Base-by-base conservation (phyloP, 2,329 filamentous ascomycete species). In the Aspergillus quadricinctus region DNA sequence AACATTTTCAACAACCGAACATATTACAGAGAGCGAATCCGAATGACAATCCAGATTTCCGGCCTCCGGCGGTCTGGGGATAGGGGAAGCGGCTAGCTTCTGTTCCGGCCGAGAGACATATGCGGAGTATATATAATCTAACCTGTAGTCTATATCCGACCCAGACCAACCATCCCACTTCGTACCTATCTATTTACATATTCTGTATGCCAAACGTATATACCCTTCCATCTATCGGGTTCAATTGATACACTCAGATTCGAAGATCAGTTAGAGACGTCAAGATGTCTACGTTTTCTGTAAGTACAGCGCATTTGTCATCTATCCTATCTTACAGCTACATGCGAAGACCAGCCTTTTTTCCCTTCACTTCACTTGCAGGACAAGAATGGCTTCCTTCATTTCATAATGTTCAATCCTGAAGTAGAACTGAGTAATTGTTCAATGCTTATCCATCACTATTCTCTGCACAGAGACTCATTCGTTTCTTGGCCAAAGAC, bases 401-500 rank as follows among this genome's bases (percentile, higher is more conserved):
- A 5, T 23, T 48, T 48, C 14, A 21, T 50, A 28, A n/a, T 50
- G 19, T 9, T 19, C 21, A 46, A 14, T 19, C 19, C 43, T 4
- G 43, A 11, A 19, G 9, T 10, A 27, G 11, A 17, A 43, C 10
- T 11, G 6, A 46, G 11, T 46, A 9, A 10, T 27, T 11, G 23
- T 23, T 46, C 40, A 43, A 46, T 46, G 21, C 21, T 46, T 21
- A 46, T 46, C 23, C 21, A 14, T 46, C 21, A 3, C 4, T 14
- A 14, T 23, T 25, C 1, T 46, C 53, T 40, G 31, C 52, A 35
- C 66, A 90, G 85, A 84, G 87, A 66, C 85, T 92, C 41, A 78
- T 92, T 63, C 86, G 88, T 53, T 92, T 91, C 75, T 81, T 90
- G 8, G 85, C 87, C 65, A 84, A 81, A 64, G 86, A 91, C 66